A percentile compares a stretch with the other conserved stretches of the same genome.
These are phyloP conservation scores for Trichosporon sp. DNA, from an alignment of 1,284 basidiomycete species.

Conservation along the genomic window DNA sequence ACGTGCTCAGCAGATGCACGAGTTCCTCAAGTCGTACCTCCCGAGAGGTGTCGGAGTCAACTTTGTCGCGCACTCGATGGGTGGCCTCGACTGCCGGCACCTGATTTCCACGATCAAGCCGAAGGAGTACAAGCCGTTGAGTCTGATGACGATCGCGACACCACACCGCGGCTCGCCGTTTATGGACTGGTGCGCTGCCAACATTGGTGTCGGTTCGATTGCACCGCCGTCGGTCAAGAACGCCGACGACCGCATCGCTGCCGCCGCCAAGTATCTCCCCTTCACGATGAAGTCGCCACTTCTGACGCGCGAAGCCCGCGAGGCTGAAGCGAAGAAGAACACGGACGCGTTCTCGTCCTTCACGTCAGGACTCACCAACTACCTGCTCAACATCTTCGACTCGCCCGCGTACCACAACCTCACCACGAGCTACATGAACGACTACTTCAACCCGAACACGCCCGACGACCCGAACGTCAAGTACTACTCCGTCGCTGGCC, in stretches of 20 bases:
- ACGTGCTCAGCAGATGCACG: constrained; percentile 77
- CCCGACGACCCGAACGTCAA: constrained; percentile 81
- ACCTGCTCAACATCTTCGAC: constrained; percentile 89
- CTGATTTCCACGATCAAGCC: constrained; percentile 85
- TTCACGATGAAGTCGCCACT: constrained; percentile 61
- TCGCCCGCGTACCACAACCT: constrained; percentile 97
- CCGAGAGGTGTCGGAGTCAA: constrained; percentile 73
- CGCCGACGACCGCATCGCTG: constrained; percentile 5
- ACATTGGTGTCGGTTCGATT: constrained; percentile 77
- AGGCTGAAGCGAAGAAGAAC: constrained; percentile 25
- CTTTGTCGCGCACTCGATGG: constrained; percentile 86
- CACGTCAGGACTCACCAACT: constrained; percentile 66
- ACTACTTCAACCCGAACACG: constrained; percentile 87
- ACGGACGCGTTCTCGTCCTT: constrained; percentile 40
- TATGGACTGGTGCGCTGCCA: constrained; percentile 98
- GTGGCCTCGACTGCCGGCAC: constrained; percentile 61
- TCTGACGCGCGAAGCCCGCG: constrained; percentile 46
- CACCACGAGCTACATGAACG: constrained; percentile 79
- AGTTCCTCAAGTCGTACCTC: constrained; percentile 69
- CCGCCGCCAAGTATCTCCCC: constrained; percentile 45
- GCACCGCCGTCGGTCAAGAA: constrained; percentile 42
- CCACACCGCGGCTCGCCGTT: constrained; percentile 96
- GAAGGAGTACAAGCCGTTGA: constrained; percentile 78
- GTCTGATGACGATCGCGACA: constrained; percentile 86
- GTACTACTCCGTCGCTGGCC: constrained; percentile 88